A percentile compares a stretch with the other conserved stretches of the same genome.
These are phyloP conservation scores for Fusarium pilosicola DNA, from an alignment of 2,329 filamentous ascomycete species.

Conservation along the genomic window DNA sequence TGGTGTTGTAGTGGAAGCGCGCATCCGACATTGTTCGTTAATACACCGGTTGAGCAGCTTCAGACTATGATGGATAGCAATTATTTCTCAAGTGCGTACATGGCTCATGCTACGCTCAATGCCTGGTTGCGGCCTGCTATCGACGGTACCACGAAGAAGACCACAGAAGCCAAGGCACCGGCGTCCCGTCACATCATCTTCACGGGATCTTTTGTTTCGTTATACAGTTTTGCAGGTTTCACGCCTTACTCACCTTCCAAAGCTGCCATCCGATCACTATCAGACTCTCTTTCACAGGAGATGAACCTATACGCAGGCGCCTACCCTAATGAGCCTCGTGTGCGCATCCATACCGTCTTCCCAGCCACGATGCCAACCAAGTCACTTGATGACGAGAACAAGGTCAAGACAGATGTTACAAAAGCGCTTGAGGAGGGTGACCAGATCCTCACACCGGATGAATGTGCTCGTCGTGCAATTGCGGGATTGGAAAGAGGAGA, in stretches of 20 bases:
- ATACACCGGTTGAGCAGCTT: slow-evolving; percentile 27
- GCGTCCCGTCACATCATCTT: slow-evolving; percentile 25
- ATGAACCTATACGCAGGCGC: slow-evolving; percentile 32
- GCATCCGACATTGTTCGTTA: slow-evolving; percentile 29
- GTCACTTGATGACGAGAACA: slow-evolving; percentile 25
- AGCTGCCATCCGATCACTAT: slow-evolving; percentile 25
- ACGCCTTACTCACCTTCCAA: slow-evolving; percentile 28
- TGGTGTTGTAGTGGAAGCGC: slow-evolving; percentile 35
- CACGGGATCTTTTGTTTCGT: slow-evolving; percentile 29
- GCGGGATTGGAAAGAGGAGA: slow-evolving; percentile 16
- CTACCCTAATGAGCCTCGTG: slow-evolving; percentile 7
- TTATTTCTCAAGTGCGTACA: slow-evolving; percentile 33
- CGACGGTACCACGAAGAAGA: not conserved
- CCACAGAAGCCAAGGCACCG: not conserved
- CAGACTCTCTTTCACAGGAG: slow-evolving; percentile 31
- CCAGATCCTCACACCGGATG: slow-evolving; percentile 16
- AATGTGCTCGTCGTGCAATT: slow-evolving; percentile 26
- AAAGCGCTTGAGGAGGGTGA: slow-evolving; percentile 31
- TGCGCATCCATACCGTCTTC: slow-evolving; percentile 28
- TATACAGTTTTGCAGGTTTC: slow-evolving; percentile 29
- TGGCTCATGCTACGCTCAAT: slow-evolving; percentile 31
- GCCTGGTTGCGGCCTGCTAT: slow-evolving; percentile 17
- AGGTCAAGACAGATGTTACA: slow-evolving; percentile 27
- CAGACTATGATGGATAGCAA: slow-evolving; percentile 38
- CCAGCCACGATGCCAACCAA: slow-evolving; percentile 33